Conservation (phyloP, 2,329 filamentous ascomycete species). For the Diaporthe ampelina region DNA sequence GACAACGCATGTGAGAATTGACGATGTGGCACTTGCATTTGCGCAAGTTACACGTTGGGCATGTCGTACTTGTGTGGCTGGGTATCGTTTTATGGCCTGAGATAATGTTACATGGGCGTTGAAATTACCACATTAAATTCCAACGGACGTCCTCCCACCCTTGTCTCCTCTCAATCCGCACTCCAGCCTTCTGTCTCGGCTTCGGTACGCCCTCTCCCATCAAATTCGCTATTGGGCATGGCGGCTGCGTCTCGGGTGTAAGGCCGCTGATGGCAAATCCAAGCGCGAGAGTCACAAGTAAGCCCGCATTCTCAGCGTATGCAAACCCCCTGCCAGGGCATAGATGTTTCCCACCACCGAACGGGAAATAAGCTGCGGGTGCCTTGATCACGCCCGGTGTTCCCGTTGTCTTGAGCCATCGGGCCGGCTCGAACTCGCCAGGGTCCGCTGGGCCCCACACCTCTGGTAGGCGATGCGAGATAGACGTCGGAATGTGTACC, state of each 20-base stretch:
- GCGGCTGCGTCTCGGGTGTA: not conserved
- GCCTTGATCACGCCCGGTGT: not conserved
- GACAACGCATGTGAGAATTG: not conserved
- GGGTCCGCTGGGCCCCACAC: constrained; percentile 5
- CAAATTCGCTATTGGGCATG: not conserved
- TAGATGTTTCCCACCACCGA: not conserved
- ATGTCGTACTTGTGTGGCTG: not conserved
- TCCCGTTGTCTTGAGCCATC: not conserved
- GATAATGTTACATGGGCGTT: not conserved
- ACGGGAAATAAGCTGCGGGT: constrained; percentile 1
- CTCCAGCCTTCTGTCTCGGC: not conserved
- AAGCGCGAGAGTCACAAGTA: constrained; percentile 8
- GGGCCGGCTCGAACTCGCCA: constrained; percentile 10
- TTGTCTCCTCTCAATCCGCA: not conserved
- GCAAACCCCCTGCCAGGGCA: not conserved
- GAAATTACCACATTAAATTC: constrained; percentile 1
- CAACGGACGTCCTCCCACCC: constrained; percentile 19
- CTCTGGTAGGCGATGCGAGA: not conserved
- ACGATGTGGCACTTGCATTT: not conserved
- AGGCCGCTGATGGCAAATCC: constrained; percentile 9
- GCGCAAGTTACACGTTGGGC: not conserved
- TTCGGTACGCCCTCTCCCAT: constrained; percentile 16
- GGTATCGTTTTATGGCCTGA: not conserved
- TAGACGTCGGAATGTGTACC: not conserved
- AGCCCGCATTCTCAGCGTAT: constrained; percentile 6